These are phyloP conservation scores for Xylaria sp. DNA, from an alignment of 2,329 filamentous ascomycete species.

Conservation along the genomic window DNA sequence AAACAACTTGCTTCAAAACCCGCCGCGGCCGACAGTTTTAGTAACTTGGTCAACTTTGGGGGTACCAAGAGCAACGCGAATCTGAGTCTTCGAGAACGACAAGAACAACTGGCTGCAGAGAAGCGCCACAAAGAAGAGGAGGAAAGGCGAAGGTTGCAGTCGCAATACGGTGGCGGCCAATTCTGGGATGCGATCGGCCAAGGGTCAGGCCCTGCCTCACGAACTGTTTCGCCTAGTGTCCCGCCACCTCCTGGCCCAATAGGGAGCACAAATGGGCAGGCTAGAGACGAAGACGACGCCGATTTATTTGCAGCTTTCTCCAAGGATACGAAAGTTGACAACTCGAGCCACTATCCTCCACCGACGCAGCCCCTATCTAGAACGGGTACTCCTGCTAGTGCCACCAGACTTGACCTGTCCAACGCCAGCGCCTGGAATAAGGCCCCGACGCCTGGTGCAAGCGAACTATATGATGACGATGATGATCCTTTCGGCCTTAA, in stretches of 20 bases:
- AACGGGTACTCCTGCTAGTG: slow-evolving; percentile 53
- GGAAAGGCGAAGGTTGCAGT: slow-evolving; percentile 71
- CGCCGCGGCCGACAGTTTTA: slow-evolving; percentile 74
- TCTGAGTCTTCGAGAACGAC: slow-evolving; percentile 78
- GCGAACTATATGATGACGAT: slow-evolving; percentile 61
- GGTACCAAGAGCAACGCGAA: slow-evolving; percentile 68
- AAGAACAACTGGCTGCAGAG: slow-evolving; percentile 68
- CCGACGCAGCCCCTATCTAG: slow-evolving; percentile 48
- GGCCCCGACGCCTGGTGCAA: slow-evolving; percentile 40
- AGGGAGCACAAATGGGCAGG: slow-evolving; percentile 40
- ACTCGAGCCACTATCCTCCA: slow-evolving; percentile 68
- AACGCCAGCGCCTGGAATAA: slow-evolving; percentile 60
- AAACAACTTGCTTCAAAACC: slow-evolving; percentile 57
- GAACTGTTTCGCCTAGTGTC: slow-evolving; percentile 51
- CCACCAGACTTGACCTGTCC: slow-evolving; percentile 56
- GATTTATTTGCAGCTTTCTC: slow-evolving; percentile 73
- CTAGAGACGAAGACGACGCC: slow-evolving; percentile 56
- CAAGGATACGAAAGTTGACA: slow-evolving; percentile 69
- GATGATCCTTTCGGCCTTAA: slow-evolving; percentile 89
- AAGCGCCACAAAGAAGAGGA: slow-evolving; percentile 77
- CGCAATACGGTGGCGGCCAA: slow-evolving; percentile 76
- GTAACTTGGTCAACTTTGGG: slow-evolving; percentile 72
- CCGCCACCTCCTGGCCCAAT: slow-evolving; percentile 40
- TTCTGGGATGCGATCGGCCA: slow-evolving; percentile 77
- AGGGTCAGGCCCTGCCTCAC: slow-evolving; percentile 54